phyloP scores from a whole-genome alignment of 1,139 yeast species.

The Hansenula lynferdii region DNA sequence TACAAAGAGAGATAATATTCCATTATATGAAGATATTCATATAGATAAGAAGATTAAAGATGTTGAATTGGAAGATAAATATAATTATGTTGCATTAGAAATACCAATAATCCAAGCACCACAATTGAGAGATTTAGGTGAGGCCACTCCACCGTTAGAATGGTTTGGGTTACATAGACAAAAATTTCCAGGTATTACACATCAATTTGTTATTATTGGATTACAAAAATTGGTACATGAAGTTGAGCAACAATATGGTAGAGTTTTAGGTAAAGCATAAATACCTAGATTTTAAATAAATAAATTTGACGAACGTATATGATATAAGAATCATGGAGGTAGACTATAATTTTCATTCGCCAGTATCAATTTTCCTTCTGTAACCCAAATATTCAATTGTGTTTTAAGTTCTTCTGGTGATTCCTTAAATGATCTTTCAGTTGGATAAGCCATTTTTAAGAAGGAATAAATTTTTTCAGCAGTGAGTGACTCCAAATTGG shows the following conservation, averaged over 20 bases:
- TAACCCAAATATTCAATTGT: conserved; percentile 5
- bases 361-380: conserved; percentile 10
- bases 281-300: not conserved
- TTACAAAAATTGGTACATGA: conserved; percentile 71
- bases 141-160: conserved; percentile 96
- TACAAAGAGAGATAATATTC: conserved; percentile 20
- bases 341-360: conserved; percentile 11
- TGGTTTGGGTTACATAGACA: conserved; percentile 95
- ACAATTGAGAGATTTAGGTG: conserved; percentile 83
- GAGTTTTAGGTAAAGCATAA: conserved; percentile 28
- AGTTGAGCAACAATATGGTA: conserved; percentile 39
- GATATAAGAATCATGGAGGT: too few species aligned
- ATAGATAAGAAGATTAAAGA: conserved; percentile 58
- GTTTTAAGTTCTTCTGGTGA: conserved; percentile 23
- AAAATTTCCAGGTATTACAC: conserved; percentile 81
- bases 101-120: conserved; percentile 88
- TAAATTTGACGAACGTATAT: not conserved
- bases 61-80: conserved; percentile 58
- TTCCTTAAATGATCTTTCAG: conserved; percentile 36
- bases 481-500: conserved; percentile 47
- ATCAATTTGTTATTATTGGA: conserved; percentile 68
- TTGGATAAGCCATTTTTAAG: conserved; percentile 48
- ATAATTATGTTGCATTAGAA: conserved; percentile 56
- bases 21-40: conserved; percentile 28
- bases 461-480: conserved; percentile 47